A percentile compares a stretch with the other conserved stretches of the same genome.
These are phyloP conservation scores for Zasmidium citrigriseum DNA, from an alignment of 2,329 filamentous ascomycete genomes.

Conservation along the genomic window DNA sequence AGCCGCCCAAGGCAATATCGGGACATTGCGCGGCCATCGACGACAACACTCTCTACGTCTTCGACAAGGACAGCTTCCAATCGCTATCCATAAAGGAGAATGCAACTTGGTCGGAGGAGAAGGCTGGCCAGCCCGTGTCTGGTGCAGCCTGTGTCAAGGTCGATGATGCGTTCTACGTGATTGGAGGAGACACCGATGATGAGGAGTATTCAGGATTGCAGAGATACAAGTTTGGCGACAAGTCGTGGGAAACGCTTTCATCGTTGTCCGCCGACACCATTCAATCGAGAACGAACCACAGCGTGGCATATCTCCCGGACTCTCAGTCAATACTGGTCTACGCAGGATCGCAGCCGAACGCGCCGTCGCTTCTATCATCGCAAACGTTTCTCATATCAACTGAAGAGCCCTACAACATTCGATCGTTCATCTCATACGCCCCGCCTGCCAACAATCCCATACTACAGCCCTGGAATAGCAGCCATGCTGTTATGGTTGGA, in stretches of 20 bases:
- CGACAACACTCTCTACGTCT: constrained; percentile 82
- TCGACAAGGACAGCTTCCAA: constrained; percentile 71
- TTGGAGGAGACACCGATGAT: constrained; percentile 67
- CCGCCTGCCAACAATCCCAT: constrained; percentile 69
- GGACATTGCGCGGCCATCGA: constrained; percentile 80
- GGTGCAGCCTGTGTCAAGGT: constrained; percentile 77
- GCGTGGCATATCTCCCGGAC: constrained; percentile 70
- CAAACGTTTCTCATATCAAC: constrained; percentile 75
- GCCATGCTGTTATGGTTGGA: constrained; percentile 72
- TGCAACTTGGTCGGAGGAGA: constrained; percentile 69
- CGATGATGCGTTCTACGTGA: constrained; percentile 71
- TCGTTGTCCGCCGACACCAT: constrained; percentile 54
- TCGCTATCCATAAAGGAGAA: constrained; percentile 69
- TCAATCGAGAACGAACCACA: constrained; percentile 72
- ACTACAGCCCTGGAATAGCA: constrained; percentile 72
- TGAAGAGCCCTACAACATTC: constrained; percentile 63
- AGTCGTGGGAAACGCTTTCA: constrained; percentile 60
- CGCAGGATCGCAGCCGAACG: constrained; percentile 69
- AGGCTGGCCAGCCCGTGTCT: constrained; percentile 68
- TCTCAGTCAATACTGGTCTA: constrained; percentile 77
- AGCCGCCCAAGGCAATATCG: constrained; percentile 68
- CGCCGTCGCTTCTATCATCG: constrained; percentile 58
- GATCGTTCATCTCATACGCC: constrained; percentile 59
- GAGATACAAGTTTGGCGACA: constrained; percentile 59
- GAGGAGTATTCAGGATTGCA: constrained; percentile 76